Evolutionary conservation across 2,329 filamentous ascomycete species (phyloP), one percentile per base, ranked within the genome.

Genomic region (Exophiala bonariae): DNA sequence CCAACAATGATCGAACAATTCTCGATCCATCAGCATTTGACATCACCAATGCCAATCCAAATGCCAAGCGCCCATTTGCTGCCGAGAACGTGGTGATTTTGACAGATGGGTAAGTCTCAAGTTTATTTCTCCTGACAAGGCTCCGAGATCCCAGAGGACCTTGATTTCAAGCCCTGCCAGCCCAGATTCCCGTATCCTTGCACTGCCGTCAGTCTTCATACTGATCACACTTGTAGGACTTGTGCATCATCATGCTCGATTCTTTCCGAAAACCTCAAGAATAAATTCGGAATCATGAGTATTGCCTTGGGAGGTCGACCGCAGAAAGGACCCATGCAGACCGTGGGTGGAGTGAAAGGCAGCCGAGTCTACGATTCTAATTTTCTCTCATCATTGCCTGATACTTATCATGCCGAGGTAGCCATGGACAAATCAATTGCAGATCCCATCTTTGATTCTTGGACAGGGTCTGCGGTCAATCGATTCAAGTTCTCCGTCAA

Each of bases 341-440:
- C 73, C 3, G 72, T 85, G 14, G 81, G 82, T 11, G 83, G 82
- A 18, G 76, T 80, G 36, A 81, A 83, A 56, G 83, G 83, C 22
- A 23, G 16, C 9, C 8, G 38, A 14, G 10, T 40, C 6, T 40
- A 8, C 33, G 20, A 26, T 17, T 19, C 6, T 11, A 26, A 11
- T 26, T 26, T 26, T 26, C 23, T 26, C 23, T 6, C 6, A 11
- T 6, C 6, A 6, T 26, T 6, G 23, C 23, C 23, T 6, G 11
- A 6, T 6, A 26, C 23, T 11, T 26, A 26, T 26, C 6, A 6
- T 13, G 32, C 32, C 8, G 38, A 20, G 5, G 18, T 41, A 3
- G 34, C 30, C n/a, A 36, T 20, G 14, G 11, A 19, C 13, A 18
- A 42, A 8, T 19, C 11, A 32, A 3, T 2, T 8, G 18, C 30